phyloP scores from a whole-genome alignment of 176 grass and related monocot genomes.

The Saccharum spontaneum region DNA sequence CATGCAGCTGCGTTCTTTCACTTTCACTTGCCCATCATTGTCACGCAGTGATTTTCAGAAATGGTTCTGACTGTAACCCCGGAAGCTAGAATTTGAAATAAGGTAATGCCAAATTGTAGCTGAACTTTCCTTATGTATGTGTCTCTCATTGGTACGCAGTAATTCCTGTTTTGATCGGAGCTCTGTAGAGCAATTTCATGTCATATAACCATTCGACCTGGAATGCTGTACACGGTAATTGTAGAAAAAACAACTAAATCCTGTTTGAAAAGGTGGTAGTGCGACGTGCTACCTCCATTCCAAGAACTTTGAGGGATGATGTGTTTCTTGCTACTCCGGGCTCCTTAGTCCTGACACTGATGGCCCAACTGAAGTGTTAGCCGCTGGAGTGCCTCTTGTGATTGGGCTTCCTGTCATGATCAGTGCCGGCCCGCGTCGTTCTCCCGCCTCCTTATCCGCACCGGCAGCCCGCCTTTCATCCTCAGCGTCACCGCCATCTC shows the following conservation, averaged over 20 bases:
- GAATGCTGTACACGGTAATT: too few relatives aligned
- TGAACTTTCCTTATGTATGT: neutral
- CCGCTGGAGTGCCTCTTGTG: neutral
- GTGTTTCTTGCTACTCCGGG: too few relatives aligned
- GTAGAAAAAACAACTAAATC: too few relatives aligned
- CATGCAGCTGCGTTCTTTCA: neutral
- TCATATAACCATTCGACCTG: too few relatives aligned
- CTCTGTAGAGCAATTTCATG: neutral
- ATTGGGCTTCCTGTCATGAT: neutral
- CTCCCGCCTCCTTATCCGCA: constrained; percentile 49
- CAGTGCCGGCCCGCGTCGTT: neutral
- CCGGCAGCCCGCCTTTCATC: constrained; percentile 57
- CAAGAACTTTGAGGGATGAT: too few relatives aligned
- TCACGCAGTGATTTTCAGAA: neutral
- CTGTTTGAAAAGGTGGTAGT: too few relatives aligned
- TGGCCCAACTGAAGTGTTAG: neutral
- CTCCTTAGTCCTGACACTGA: neutral
- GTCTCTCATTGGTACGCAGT: neutral
- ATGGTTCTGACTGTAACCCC: neutral
- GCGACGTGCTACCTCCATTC: too few relatives aligned
- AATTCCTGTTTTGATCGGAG: neutral
- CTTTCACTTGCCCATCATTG: neutral
- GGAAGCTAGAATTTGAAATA: neutral
- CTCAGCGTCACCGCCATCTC: constrained; percentile 48
- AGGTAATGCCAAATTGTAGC: neutral